Evolutionary conservation across 2,329 filamentous ascomycete species (phyloP), one percentile per base, ranked within the genome.

Genomic region (Podosphaera aphanis): DNA sequence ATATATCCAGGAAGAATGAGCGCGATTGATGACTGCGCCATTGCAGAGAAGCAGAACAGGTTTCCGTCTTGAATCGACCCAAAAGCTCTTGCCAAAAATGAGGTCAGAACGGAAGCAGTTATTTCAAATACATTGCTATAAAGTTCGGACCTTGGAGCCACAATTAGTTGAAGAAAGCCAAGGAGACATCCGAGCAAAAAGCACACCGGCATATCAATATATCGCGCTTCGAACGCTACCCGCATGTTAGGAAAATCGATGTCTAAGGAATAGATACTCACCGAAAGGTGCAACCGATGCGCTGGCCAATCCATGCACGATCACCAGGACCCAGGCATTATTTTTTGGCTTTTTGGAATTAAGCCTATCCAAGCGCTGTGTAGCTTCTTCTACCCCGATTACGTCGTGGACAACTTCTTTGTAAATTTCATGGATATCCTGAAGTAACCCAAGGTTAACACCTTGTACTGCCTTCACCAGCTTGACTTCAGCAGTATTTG

Each of bases 391-490:
- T 0, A 81, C 77, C 8, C 74, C 68, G 7, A 83, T 70, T n/a
- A 72, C 66, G 57, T 85, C 80, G 56, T 85, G 80, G 1, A 85
- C 73, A n/a, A 85, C 80, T 47, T 82, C 73, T 58, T 86, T 86
- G 63, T 86, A 86, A 46, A 85, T 74, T 52, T 79, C 71, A 54
- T 85, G 80, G 1, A 79, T 71, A 51, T 85, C 81, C 44, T 77
- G 69, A 11, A 86, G 69, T 54, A 78, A 79, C 23, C 79, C 80
- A 0, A 86, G 66, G 57, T 86, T 75, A 8, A 86, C 69, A 1
- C 79, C 79, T 54, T 83, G 79, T 0, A 64, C 62, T 0, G 74
- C 70, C 36, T 77, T 71, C 5, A 85, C 75, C 27, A 85, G 69
- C 62, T 83, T 82, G 50, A 85, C 79, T 57, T 84, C 79, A n/a